Evolutionary conservation across 768 basidiomycete species (phyloP).

Genomic region (Russula ochroleuca): DNA sequence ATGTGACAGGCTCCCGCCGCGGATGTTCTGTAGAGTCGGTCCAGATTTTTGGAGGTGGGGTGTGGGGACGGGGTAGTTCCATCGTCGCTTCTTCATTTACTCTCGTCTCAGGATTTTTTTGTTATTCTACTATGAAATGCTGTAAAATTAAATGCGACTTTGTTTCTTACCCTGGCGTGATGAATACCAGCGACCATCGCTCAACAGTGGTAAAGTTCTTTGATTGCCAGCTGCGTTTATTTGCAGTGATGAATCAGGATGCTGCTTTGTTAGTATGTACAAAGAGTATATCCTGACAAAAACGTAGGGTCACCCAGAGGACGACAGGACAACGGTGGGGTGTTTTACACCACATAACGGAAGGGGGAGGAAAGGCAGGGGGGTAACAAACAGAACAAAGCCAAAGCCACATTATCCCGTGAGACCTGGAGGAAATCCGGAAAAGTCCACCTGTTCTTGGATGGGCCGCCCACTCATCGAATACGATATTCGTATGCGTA

Average conservation of each 20-base stretch:
- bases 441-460: slow-evolving; percentile 94
- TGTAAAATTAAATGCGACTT: too few relatives aligned
- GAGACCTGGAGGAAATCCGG: slow-evolving; percentile 77
- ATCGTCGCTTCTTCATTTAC: too few relatives aligned
- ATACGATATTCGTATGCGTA: slow-evolving; percentile 83
- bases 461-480: slow-evolving; percentile 59
- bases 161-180: too few relatives aligned
- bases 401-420: slow-evolving; percentile 40
- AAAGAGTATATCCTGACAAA: neutral
- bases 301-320: slow-evolving; percentile 1
- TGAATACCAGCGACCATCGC: too few relatives aligned
- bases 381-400: neutral
- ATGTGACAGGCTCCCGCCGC: too few relatives aligned
- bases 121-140: too few relatives aligned
- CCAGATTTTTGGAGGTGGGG: too few relatives aligned
- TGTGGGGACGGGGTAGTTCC: too few relatives aligned
- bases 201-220: too few relatives aligned
- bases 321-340: neutral
- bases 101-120: too few relatives aligned
- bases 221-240: neutral
- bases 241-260: neutral
- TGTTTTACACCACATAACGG: neutral
- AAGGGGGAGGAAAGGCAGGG: neutral
- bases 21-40: too few relatives aligned
- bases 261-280: slow-evolving; percentile 2